Evolutionary conservation across 495 filamentous ascomycete species (phyloP).

Genomic region (Neurospora sublineolata): DNA sequence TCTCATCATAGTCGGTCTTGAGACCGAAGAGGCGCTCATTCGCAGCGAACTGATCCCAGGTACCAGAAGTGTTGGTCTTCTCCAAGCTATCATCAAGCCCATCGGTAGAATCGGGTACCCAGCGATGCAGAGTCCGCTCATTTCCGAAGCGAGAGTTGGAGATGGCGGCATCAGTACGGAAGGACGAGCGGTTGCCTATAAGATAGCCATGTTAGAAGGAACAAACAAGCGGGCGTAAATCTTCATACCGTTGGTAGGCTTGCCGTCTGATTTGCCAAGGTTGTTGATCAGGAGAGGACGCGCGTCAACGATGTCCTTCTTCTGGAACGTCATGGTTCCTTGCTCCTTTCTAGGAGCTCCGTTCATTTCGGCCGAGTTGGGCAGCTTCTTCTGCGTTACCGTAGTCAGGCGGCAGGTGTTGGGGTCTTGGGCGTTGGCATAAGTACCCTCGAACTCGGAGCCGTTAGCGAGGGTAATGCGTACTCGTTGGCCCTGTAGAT

Average conservation of each 20-base stretch:
- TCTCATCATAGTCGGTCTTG: conserved; percentile 81
- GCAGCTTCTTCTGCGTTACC: conserved; percentile 53
- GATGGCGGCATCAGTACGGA: conserved; percentile 84
- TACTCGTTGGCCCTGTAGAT: conserved; percentile 50
- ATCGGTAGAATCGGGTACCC: conserved; percentile 61
- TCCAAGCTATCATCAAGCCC: conserved; percentile 61
- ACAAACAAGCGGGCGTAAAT: neutral
- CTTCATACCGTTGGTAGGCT: conserved; percentile 60
- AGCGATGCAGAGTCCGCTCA: conserved; percentile 72
- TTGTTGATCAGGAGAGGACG: conserved; percentile 40
- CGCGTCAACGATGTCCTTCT: conserved; percentile 63
- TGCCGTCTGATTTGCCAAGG: conserved; percentile 30
- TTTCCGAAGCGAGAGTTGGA: conserved; percentile 56
- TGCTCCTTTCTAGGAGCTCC: conserved; percentile 31
- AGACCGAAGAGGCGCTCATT: conserved; percentile 83
- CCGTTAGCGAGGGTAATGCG: conserved; percentile 58
- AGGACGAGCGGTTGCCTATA: conserved; percentile 39
- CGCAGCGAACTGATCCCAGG: conserved; percentile 89
- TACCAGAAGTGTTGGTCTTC: conserved; percentile 30
- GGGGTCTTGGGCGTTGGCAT: conserved; percentile 50
- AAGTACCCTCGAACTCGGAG: conserved; percentile 57
- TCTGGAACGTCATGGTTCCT: conserved; percentile 65
- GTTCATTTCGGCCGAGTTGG: conserved; percentile 31
- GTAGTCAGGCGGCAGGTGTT: conserved; percentile 66
- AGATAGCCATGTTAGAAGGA: neutral